Evolutionary conservation across 352 stramenopile species (phyloP).

Genomic region (Globisporangium okanoganense): DNA sequence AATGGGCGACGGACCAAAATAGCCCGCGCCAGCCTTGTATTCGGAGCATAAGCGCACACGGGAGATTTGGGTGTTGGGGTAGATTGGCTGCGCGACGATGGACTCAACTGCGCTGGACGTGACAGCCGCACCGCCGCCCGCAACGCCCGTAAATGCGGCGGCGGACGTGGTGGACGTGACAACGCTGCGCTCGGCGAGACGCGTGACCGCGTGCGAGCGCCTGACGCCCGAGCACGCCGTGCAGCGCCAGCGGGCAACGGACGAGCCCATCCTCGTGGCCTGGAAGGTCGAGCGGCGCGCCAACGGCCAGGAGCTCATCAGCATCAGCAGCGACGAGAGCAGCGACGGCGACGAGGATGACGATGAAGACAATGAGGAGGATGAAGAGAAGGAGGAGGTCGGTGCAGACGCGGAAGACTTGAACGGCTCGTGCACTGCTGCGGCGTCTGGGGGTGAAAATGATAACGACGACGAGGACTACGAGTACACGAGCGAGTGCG

Average conservation of each 20-base stretch:
- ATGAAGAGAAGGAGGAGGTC: neutral
- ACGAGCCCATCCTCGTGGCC: conserved; percentile 72
- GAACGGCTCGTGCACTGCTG: neutral
- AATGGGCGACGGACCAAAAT: neutral
- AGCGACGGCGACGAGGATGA: conserved; percentile 17
- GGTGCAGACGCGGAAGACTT: neutral
- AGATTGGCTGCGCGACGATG: conserved; percentile 2
- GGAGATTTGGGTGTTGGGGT: conserved; percentile 10
- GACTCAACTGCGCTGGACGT: conserved; percentile 1
- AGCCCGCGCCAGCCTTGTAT: neutral
- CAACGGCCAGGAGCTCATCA: conserved; percentile 57
- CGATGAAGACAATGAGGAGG: conserved; percentile 13
- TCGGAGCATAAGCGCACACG: neutral
- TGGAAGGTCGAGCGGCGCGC: conserved; percentile 55
- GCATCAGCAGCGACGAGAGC: conserved; percentile 36
- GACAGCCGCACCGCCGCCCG: neutral
- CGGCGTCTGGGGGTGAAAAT: neutral
- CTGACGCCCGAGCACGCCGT: conserved; percentile 30
- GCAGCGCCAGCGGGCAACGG: conserved; percentile 78
- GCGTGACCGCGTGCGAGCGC: conserved; percentile 14
- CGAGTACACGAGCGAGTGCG: neutral
- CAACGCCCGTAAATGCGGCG: too few species aligned
- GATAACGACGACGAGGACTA: neutral
- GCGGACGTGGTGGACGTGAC: too few species aligned
- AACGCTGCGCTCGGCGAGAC: neutral